These are phyloP conservation scores for Scheffersomyces lignicola DNA, from an alignment of 1,139 yeast genomes.

Conservation along the genomic window DNA sequence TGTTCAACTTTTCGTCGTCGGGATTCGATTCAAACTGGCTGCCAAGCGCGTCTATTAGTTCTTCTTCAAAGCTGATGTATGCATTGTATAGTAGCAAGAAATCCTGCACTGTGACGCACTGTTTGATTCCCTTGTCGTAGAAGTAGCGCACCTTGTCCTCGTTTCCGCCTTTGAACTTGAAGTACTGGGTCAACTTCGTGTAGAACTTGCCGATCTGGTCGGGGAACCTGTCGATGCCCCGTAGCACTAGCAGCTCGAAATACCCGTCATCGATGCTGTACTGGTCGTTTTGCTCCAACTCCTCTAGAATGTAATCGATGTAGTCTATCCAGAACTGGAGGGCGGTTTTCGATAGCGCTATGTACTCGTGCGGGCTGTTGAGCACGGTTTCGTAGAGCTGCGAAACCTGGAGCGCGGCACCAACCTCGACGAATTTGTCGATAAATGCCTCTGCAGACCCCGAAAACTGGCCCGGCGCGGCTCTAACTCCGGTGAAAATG, in stretches of 20 bases:
- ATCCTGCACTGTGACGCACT: slow-evolving; percentile 56
- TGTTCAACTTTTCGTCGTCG: slow-evolving; percentile 18
- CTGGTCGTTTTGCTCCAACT: not conserved
- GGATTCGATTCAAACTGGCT: slow-evolving; percentile 14
- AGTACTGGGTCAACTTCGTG: slow-evolving; percentile 51
- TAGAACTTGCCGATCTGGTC: slow-evolving; percentile 59
- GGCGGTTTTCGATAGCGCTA: slow-evolving; percentile 14
- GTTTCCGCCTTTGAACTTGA: slow-evolving; percentile 32
- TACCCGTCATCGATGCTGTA: slow-evolving; percentile 2
- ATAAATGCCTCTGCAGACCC: slow-evolving; percentile 18
- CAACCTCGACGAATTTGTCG: slow-evolving; percentile 23
- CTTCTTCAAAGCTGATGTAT: slow-evolving; percentile 63
- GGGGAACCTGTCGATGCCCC: slow-evolving; percentile 45
- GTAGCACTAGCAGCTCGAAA: slow-evolving; percentile 9
- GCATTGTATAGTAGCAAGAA: slow-evolving; percentile 67
- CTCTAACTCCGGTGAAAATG: slow-evolving; percentile 7
- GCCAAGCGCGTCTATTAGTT: slow-evolving; percentile 38
- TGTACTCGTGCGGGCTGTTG: slow-evolving; percentile 13
- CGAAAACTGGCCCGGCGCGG: not conserved
- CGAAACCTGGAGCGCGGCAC: slow-evolving; percentile 17
- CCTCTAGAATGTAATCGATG: slow-evolving; percentile 39
- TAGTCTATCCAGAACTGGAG: slow-evolving; percentile 45
- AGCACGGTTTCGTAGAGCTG: slow-evolving; percentile 17
- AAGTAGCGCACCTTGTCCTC: slow-evolving; percentile 45
- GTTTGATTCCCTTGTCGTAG: slow-evolving; percentile 48